These are phyloP conservation scores for Vanderwaltozyma yarrowii DNA, from an alignment of 805 yeast genomes.

Conservation along the genomic window DNA sequence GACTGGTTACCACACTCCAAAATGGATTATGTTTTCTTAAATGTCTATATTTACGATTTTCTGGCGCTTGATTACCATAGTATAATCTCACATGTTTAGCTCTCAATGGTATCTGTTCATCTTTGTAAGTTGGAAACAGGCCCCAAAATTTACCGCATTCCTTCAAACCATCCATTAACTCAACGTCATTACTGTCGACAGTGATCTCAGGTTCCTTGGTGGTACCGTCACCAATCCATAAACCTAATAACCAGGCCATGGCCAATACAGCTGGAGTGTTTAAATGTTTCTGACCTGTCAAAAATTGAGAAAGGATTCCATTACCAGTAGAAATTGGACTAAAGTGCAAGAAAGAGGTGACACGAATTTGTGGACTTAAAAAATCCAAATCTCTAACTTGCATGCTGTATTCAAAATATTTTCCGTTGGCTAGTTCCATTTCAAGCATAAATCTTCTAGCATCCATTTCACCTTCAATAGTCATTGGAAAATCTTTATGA, in stretches of 20 bases:
- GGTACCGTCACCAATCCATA: conserved; percentile 33
- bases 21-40: conserved; percentile 23
- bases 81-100: conserved; percentile 19
- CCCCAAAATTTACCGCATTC: conserved; percentile 22
- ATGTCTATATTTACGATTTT: conserved; percentile 8
- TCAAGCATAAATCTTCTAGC: conserved; percentile 23
- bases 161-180: conserved; percentile 18
- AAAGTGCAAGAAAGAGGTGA: conserved; percentile 27
- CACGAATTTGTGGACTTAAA: conserved; percentile 24
- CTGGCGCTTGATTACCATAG: conserved; percentile 10
- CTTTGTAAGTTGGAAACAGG: conserved; percentile 14
- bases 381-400: conserved; percentile 31
- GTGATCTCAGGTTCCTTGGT: conserved; percentile 23
- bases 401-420: conserved; percentile 30
- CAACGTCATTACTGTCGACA: conserved; percentile 22
- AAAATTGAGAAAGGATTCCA: conserved; percentile 22
- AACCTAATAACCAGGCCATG: conserved; percentile 34
- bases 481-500: conserved; percentile 17
- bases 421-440: conserved; percentile 15
- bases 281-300: conserved; percentile 22
- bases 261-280: conserved; percentile 16
- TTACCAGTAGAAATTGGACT: conserved; percentile 31
- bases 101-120: conserved; percentile 13
- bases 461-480: conserved; percentile 14
- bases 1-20: conserved; percentile 21